A percentile compares a stretch with the other conserved stretches of the same genome.
Conservation (phyloP, 2,329 filamentous ascomycete species). For the Scopulariopsis brevicaulis region DNA sequence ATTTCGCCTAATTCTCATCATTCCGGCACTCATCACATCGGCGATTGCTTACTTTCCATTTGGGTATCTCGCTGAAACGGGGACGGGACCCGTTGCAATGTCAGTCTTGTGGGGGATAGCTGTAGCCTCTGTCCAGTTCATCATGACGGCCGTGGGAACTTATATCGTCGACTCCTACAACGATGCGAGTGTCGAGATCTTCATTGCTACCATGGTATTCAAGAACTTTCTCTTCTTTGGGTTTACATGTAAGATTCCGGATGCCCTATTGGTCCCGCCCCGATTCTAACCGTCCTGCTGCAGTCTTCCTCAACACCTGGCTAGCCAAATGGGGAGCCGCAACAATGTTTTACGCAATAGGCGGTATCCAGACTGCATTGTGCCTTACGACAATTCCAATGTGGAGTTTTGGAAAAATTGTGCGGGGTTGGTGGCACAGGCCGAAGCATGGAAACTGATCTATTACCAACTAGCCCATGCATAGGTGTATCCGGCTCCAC, state of each 20-base stretch:
- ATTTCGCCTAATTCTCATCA: not conserved
- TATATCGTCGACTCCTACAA: not conserved
- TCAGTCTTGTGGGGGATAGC: not conserved
- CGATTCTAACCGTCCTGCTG: not conserved
- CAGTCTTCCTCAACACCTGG: not conserved
- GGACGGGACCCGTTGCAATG: not conserved
- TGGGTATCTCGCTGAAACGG: not conserved
- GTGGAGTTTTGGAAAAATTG: not conserved
- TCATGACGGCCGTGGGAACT: not conserved
- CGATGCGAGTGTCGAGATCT: not conserved
- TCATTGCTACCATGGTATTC: not conserved
- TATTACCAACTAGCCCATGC: no score
- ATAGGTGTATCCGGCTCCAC: no score
- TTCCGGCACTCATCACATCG: not conserved
- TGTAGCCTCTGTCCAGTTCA: not conserved
- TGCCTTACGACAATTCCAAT: not conserved
- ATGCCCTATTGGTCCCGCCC: not conserved
- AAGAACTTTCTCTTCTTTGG: not conserved
- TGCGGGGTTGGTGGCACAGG: not conserved
- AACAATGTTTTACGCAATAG: not conserved
- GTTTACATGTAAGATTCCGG: not conserved
- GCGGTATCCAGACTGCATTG: not conserved
- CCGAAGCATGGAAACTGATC: not conserved
- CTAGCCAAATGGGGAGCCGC: not conserved
- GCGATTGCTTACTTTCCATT: not conserved